Base-by-base conservation (phyloP, 2,329 filamentous ascomycete species). In the Colletotrichum noveboracense region DNA sequence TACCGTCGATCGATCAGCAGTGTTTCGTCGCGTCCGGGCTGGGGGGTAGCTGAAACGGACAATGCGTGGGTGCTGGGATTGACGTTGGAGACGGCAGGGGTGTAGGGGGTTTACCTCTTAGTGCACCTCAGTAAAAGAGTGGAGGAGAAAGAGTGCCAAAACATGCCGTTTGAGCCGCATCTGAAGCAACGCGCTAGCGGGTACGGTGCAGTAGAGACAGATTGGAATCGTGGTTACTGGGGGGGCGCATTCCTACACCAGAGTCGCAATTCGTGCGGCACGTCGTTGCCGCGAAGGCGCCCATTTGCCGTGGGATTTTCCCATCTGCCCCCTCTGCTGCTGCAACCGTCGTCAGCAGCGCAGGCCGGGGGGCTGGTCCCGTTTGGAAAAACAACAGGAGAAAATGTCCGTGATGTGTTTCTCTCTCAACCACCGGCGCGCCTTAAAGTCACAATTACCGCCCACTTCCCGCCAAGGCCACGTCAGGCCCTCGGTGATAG, bases 11-110 rank as follows among this genome's bases (percentile, higher is more conserved):
- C 73, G 73, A 73, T 75, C 73, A 75, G 32, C 69, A 34, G 73
- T 64, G 73, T 75, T 75, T 75, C 73, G 73, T 58, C 55, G 73
- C 69, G 73, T 73, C 73, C 73, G 73, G 73, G 73, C 73, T 72
- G 70, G 73, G 61, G 38, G 28, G 30, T 32, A 26, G 71, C 70
- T 75, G 73, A 75, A 75, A 75, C 73, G 70, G 69, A 64, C 32
- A 72, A 75, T 75, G 73, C 70, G 70, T 75, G 69, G 62, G 64
- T 58, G 73, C 73, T 10, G 26, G 73, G 73, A 75, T 73, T 52
- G 73, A 64, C 73, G 73, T 58, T 68, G 73, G 69, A 73, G 61
- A 21, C 21, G 14, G 30, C 55, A 67, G 38, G 34, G 52, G 36
- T 55, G 68, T 62, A 18, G 12, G 58, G 58, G 30, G 43, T 48